phyloP scores from a whole-genome alignment of 2,329 filamentous ascomycete genomes.

The Colletotrichum truncatum region DNA sequence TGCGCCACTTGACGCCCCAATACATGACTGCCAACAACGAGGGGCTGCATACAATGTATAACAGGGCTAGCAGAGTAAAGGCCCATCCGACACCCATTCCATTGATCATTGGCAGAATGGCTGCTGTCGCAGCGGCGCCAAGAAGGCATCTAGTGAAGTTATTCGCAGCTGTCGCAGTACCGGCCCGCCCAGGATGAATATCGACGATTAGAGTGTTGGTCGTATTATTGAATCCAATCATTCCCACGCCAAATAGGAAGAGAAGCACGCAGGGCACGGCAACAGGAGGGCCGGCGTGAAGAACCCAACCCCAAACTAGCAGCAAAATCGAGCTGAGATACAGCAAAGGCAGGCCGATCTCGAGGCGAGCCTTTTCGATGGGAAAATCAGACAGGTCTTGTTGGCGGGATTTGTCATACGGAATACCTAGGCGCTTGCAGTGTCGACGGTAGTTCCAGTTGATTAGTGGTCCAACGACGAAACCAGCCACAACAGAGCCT shows the following conservation, averaged over 20 bases:
- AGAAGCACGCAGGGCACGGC: conserved; percentile 58
- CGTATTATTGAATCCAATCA: conserved; percentile 64
- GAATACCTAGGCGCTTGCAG: conserved; percentile 60
- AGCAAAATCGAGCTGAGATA: conserved; percentile 57
- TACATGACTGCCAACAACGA: conserved; percentile 51
- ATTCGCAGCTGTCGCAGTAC: conserved; percentile 64
- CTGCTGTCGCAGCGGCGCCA: conserved; percentile 61
- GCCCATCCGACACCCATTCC: conserved; percentile 61
- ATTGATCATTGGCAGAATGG: conserved; percentile 61
- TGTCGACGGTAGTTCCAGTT: conserved; percentile 75
- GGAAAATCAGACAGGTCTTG: conserved; percentile 58
- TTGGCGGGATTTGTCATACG: conserved; percentile 61
- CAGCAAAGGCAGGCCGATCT: conserved; percentile 60
- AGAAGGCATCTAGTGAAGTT: conserved; percentile 65
- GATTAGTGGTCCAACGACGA: conserved; percentile 62
- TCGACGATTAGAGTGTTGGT: conserved; percentile 64
- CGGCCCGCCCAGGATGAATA: conserved; percentile 60
- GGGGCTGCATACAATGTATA: conserved; percentile 51
- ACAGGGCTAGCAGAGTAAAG: conserved; percentile 55
- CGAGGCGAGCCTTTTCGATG: conserved; percentile 59
- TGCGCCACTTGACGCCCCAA: conserved; percentile 54
- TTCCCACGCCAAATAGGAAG: conserved; percentile 55
- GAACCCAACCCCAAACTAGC: conserved; percentile 61
- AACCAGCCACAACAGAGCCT: conserved; percentile 57
- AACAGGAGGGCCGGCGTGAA: conserved; percentile 51